Evolutionary conservation across 2,329 filamentous ascomycete genomes (phyloP), one percentile per base, ranked within the genome.

Genomic region (Macrophomina tecta): DNA sequence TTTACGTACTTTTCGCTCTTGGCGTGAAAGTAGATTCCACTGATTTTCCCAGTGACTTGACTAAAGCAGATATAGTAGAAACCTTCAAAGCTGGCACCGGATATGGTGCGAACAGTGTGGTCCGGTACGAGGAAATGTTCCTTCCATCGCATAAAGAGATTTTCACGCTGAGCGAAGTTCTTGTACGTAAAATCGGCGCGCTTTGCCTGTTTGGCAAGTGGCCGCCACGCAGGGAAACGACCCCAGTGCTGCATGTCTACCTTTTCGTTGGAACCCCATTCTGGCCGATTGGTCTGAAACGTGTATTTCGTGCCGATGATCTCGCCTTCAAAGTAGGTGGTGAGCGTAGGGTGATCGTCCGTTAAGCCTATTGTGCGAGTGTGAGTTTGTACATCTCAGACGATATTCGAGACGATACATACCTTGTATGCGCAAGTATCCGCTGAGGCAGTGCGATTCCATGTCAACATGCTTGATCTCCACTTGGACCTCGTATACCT

Each of bases 11-110:
- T 97, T 82, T 98, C 94, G 81, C 94, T 98, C 82, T 97, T 97
- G 12, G 92, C 91, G 81, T 99, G 95, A 78, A 97, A 99, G 80
- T 99, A 99, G 67, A 98, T 97, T 18, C 95, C 95, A 75, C 89
- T 94, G 48, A 99, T 91, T 70, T 87, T 90, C 7, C 94, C 95
- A 70, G 90, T 87, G 58, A 93, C 83, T 80, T 98, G 94, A 78
- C 98, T 97, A 82, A 98, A 98, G 82, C 94, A 97, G 71, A 99
- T 98, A 76, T 99, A 99, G 78, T 98, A 99, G 77, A 99, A 99
- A 0, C 95, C 95, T 76, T 99, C 95, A 68, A 98, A 99, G 75
- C 94, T 98, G 7, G 95, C 95, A 18, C 95, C 95, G 40, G 89
- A 91, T 69, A 99, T 97, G 11, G 92, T 96, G 69, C 90, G 87